Evolutionary conservation across 2,329 filamentous ascomycete genomes (phyloP), one percentile per base, ranked within the genome.

Genomic region (Apiospora rasikravindrae): DNA sequence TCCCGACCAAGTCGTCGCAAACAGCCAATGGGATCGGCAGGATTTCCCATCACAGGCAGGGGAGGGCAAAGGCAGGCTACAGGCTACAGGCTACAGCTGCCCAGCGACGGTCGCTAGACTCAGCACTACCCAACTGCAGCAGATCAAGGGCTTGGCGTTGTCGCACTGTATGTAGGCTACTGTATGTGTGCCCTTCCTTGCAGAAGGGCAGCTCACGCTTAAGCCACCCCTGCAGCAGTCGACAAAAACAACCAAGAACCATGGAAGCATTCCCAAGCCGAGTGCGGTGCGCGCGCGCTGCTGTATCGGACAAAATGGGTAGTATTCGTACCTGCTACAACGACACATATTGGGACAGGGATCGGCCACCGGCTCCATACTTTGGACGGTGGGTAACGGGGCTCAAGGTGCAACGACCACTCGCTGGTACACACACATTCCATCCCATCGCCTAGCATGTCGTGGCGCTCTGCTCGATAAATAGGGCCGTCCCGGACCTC

Each of bases 281-380:
- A 33, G 57, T 61, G 53, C 53, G 16, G 53, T n/a, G 53, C 29
- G 16, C 29, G 40, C 13, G 40, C 40, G 40, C 8, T 42, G 22
- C 57, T 37, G 33, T 24, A 40, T 64, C 57, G 57, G 57, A 40
- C 57, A 40, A 13, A 40, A 61, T 33, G 26, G 22, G 29, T 61
- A 37, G 53, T 3, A 64, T n/a, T n/a, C n/a, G 29, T 64, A 64
- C 57, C 19, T 37, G 5, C 33, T 40, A 13, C 53, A 33, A 40
- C 33, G 5, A 40, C 29, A 40, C 29, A 40, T 64, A 64, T 64
- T 64, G 57, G 16, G 40, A 22, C 57, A 64, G 57, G 57, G 57
- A 64, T 64, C 57, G 57, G 57, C 57, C 57, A 40, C 57, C 57
- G 24, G 57, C 33, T n/a, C 53, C 57, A 40, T 64, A 64, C 57